These are phyloP conservation scores for Suhomyces yuchorum DNA, from an alignment of 1,139 yeast species.

Conservation along the genomic window DNA sequence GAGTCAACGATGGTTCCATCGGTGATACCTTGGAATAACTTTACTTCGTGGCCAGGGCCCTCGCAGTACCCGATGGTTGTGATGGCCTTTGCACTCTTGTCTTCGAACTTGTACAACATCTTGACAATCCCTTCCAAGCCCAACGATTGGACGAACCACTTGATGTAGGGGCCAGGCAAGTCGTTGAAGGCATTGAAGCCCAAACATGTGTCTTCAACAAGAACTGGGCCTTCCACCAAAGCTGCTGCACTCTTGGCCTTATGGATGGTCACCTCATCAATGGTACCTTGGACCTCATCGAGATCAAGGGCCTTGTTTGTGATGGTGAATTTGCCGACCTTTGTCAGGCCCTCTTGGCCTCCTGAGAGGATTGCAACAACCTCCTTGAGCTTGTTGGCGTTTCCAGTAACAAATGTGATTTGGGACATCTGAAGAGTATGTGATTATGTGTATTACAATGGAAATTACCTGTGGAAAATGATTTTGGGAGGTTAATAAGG, in stretches of 20 bases:
- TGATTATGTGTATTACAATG: too few species aligned
- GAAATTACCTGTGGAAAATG: too few species aligned
- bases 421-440: conserved; percentile 4
- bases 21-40: conserved; percentile 82
- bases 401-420: conserved; percentile 79
- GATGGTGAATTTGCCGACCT: conserved; percentile 56
- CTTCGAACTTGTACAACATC: conserved; percentile 77
- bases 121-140: conserved; percentile 77
- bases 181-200: conserved; percentile 76
- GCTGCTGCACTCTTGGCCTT: conserved; percentile 81
- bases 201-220: conserved; percentile 94
- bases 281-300: conserved; percentile 88
- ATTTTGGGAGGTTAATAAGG: too few species aligned
- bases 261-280: conserved; percentile 77
- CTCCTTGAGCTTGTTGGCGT: conserved; percentile 83
- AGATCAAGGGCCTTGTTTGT: conserved; percentile 70
- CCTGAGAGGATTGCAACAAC: conserved; percentile 69
- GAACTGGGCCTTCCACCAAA: conserved; percentile 65
- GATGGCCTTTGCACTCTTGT: conserved; percentile 83
- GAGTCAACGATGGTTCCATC: conserved; percentile 76
- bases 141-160: conserved; percentile 80
- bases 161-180: conserved; percentile 89
- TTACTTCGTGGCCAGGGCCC: conserved; percentile 72
- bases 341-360: conserved; percentile 17
- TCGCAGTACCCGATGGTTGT: conserved; percentile 92